A percentile compares a stretch with the other conserved stretches of the same genome.
Conservation (phyloP, 768 basidiomycete species). For the Tylopilus cervinicoccineus region DNA sequence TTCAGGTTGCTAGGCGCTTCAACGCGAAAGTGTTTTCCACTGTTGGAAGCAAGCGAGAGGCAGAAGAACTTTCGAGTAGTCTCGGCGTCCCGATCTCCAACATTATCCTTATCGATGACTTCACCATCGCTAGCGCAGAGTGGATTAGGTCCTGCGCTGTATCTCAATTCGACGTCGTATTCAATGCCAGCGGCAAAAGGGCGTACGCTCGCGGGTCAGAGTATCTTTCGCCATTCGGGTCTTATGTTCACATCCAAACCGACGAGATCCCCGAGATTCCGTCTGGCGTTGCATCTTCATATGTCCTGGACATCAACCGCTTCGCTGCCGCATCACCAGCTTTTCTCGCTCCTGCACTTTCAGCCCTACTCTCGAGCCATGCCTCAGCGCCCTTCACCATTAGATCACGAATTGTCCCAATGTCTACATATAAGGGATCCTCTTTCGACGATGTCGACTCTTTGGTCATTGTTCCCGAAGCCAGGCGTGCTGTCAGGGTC, state of each 20-base stretch:
- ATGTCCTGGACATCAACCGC: constrained; percentile 21
- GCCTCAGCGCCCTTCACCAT: constrained; percentile 9
- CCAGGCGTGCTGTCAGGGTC: constrained; percentile 9
- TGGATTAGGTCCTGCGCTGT: constrained; percentile 16
- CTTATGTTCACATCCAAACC: constrained; percentile 23
- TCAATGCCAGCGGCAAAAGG: constrained; percentile 19
- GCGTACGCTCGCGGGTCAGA: constrained; percentile 16
- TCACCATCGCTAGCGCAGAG: constrained; percentile 1
- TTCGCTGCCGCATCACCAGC: constrained; percentile 18
- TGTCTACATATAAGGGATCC: constrained; percentile 8
- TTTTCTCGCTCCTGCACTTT: constrained; percentile 16
- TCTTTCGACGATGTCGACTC: constrained; percentile 5
- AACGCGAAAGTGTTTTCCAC: constrained; percentile 20
- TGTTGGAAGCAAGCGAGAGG: constrained; percentile 16
- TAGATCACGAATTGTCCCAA: constrained; percentile 7
- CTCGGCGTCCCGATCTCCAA: constrained; percentile 9
- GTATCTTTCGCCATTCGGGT: constrained; percentile 22
- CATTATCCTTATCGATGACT: constrained; percentile 11
- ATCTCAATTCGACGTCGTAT: constrained; percentile 22
- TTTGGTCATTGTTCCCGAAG: constrained; percentile 18
- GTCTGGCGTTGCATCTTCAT: constrained; percentile 11
- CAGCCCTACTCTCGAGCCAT: constrained; percentile 20
- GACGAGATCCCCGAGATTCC: constrained; percentile 16
- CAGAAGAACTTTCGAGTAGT: constrained; percentile 8
- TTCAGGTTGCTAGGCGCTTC: constrained; percentile 25